These are phyloP conservation scores for Teratosphaeria epicoccoides DNA, from an alignment of 2,329 filamentous ascomycete genomes.

Conservation along the genomic window DNA sequence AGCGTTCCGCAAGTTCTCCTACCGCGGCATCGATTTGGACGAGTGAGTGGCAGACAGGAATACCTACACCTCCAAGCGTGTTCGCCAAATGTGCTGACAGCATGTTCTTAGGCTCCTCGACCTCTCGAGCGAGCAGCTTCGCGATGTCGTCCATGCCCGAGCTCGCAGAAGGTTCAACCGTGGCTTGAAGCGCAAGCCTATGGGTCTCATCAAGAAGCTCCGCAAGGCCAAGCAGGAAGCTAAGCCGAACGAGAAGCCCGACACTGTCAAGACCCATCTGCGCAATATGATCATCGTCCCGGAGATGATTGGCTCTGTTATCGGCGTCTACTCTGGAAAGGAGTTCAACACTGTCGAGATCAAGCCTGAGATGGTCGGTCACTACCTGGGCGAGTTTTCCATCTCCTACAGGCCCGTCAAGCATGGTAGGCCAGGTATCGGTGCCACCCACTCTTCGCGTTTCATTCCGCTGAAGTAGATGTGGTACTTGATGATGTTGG, in stretches of 20 bases:
- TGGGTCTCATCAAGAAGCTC: constrained; percentile 99
- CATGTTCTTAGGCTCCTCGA: constrained; percentile 70
- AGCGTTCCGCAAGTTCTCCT: constrained; percentile 99
- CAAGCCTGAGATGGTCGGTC: constrained; percentile 99
- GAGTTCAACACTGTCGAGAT: constrained; percentile 99
- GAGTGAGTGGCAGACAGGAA: constrained; percentile 56
- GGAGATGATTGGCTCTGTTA: constrained; percentile 98
- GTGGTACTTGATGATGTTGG: background rate
- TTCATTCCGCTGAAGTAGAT: constrained; percentile 99
- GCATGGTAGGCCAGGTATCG: constrained; percentile 99
- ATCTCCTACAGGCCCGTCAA: constrained; percentile 99
- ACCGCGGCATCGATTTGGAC: constrained; percentile 98
- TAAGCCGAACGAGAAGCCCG: constrained; percentile 99
- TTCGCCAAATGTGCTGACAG: constrained; percentile 6
- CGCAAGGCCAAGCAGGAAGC: constrained; percentile 99
- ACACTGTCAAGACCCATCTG: constrained; percentile 97
- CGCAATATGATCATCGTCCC: constrained; percentile 99
- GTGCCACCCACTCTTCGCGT: constrained; percentile 99
- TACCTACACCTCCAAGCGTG: background rate
- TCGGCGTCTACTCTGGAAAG: constrained; percentile 99
- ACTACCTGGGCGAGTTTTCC: constrained; percentile 98
- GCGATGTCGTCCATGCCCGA: constrained; percentile 98
- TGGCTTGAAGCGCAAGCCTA: constrained; percentile 98
- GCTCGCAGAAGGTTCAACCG: constrained; percentile 99
- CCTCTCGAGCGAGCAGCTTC: constrained; percentile 95